Base-by-base conservation (phyloP, 2,329 filamentous ascomycete species). In the Aspergillus japonicus region DNA sequence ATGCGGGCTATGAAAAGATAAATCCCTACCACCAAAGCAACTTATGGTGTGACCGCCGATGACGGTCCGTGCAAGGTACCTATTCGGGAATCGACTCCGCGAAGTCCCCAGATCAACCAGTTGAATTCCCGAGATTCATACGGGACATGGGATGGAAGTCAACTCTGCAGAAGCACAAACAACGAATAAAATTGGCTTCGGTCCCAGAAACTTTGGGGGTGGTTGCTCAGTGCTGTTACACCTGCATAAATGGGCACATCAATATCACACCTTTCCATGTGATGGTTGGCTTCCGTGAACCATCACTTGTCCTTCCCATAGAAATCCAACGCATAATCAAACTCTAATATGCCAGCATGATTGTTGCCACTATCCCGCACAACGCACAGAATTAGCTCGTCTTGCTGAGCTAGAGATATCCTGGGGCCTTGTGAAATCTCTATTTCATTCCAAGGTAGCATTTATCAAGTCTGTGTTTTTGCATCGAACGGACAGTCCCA, bases 21-120 rank as follows among this genome's bases (percentile, higher is more conserved):
- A 62, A 62, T 65, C 26, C 23, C 23, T 35, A 23, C 24, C 39
- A 31, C 14, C 14, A n/a, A 4, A 12, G 51, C 31, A 39, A n/a
- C 31, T 35, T 4, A 35, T 4, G 26, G 35, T 47, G 33, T 26
- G 29, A 55, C 21, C 19, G 29, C 33, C 11, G 14, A 12, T 35
- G 33, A 35, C 31, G 19, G 23, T 26, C 48, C 24, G 47, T 39
- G 39, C 39, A 47, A 47, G 26, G 26, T 55, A 35, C 53, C 29
- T 33, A 55, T 26, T n/a, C 26, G 19, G 8, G 14, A 16, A 23
- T 50, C 48, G 26, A 50, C 23, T 35, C 26, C 19, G 51, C 33
- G 21, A 44, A 16, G 7, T 55, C 53, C 24, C 44, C 26, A 50
- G n/a, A n/a, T 29, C 53, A n/a, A 44, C 53, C 29, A 47, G 42